Base-by-base conservation (phyloP, 352 stramenopile genomes). In the Peronospora farinosa region DNA sequence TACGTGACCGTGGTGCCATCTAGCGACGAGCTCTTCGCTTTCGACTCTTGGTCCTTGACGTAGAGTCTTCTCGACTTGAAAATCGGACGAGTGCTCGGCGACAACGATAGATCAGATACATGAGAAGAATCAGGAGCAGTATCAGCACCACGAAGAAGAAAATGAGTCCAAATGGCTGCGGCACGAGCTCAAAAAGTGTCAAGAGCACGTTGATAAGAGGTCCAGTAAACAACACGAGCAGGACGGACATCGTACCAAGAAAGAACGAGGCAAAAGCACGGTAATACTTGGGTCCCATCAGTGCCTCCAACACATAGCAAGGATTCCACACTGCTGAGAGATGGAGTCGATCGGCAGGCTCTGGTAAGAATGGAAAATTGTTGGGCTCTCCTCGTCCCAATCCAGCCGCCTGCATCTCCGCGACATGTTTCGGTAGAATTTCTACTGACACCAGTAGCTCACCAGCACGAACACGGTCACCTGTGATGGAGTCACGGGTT, bases 281-380 rank as follows among this genome's bases (percentile, higher is more conserved):
- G 46, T 86, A 88, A 60, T 78, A 82, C 60, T 83, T 84, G 12
- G 78, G 74, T 0, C 82, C 82, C 62, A 92, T 76, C 40, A 89
- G 44, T 10, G 77, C 77, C 48, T 92, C 70, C 21, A 92, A 51
- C 45, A 92, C 79, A 51, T 86, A 78, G 33, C 85, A 68, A 23
- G 82, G 82, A 53, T 92, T 92, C 74, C 78, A 89, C 74, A 92
- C 86, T 5, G 77, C 77, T 15, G 70, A 84, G 9, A 92, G 60
- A 17, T 90, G 72, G 9, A 89, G 66, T 3, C 82, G 78, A 25
- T 87, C 82, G 2, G 75, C 78, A 15, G 82, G 82, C 43, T 88
- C 76, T 5, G 78, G 63, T 17, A 92, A 44, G 38, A 79, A 78
- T 0, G 82, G 82, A 50, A 89, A 90, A 43, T 76, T 82, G 69